Evolutionary conservation across 192 early-diverging fungal species (phyloP).

Genomic region (Mortierella claussenii): DNA sequence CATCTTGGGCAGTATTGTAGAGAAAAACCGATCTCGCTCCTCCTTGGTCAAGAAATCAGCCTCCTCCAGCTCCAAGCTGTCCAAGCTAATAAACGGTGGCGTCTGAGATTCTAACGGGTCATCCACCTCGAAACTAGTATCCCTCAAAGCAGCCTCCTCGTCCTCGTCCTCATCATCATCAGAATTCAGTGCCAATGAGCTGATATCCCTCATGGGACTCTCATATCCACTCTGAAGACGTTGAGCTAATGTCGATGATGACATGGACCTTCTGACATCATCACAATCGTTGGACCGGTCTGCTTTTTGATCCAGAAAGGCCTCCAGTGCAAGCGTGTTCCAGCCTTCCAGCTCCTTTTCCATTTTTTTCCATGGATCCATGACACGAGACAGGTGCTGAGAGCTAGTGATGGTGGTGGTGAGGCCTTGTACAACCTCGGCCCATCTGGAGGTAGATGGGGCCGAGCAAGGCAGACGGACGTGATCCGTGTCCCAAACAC

Average conservation of each 20-base stretch:
- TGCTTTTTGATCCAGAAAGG: conserved; percentile 29
- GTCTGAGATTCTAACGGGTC: too few relatives aligned
- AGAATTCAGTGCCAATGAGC: background rate
- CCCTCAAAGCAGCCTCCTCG: background rate
- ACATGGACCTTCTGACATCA: background rate
- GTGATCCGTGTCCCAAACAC: conserved; percentile 35
- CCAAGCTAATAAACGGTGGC: background rate
- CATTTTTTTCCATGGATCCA: conserved; percentile 24
- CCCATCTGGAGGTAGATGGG: conserved; percentile 4
- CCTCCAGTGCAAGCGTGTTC: conserved; percentile 20
- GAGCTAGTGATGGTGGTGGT: conserved; percentile 23
- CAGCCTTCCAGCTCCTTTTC: background rate
- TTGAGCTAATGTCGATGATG: background rate
- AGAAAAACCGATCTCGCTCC: conserved; percentile 34
- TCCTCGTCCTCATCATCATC: background rate
- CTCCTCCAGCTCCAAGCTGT: background rate
- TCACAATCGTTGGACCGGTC: background rate
- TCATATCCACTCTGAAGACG: background rate
- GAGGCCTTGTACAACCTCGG: conserved; percentile 31
- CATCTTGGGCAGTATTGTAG: conserved; percentile 21
- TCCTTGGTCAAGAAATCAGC: conserved; percentile 17
- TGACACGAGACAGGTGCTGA: conserved; percentile 13
- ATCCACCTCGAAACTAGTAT: background rate
- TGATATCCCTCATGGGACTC: background rate
- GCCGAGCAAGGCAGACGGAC: conserved; percentile 39